Conservation (phyloP, 2,329 filamentous ascomycete genomes). For the Balansia obtecta region DNA sequence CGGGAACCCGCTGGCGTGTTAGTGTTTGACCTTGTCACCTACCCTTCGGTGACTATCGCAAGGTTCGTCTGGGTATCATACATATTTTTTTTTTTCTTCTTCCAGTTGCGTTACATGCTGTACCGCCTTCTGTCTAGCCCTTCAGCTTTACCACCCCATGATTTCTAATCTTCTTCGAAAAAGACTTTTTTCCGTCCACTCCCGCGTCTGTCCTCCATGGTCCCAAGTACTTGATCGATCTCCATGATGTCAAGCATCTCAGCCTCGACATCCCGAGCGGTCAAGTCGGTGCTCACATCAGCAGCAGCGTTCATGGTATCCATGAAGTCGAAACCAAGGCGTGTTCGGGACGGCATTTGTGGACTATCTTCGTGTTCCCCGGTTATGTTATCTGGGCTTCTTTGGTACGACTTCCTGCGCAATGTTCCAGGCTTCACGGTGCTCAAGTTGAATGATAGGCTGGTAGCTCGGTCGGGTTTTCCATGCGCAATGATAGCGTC, state of each 20-base stretch:
- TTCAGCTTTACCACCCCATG: slow-evolving; percentile 9
- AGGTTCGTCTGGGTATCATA: slow-evolving; percentile 10
- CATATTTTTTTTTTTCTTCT: no score
- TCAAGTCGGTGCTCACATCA: slow-evolving; percentile 36
- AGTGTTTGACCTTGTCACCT: no score
- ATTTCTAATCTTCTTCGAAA: slow-evolving; percentile 29
- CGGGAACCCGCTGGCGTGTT: background rate
- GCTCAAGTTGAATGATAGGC: slow-evolving; percentile 38
- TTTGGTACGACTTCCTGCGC: slow-evolving; percentile 17
- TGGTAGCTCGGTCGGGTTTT: slow-evolving; percentile 24
- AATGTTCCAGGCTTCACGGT: slow-evolving; percentile 28
- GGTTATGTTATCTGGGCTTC: slow-evolving; percentile 13
- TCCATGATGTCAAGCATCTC: slow-evolving; percentile 55
- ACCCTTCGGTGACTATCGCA: background rate
- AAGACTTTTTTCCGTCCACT: slow-evolving; percentile 39
- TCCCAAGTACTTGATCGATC: slow-evolving; percentile 47
- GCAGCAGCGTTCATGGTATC: slow-evolving; percentile 40
- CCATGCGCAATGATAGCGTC: slow-evolving; percentile 45
- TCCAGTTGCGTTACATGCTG: background rate
- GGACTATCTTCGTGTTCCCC: slow-evolving; percentile 12
- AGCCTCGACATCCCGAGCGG: slow-evolving; percentile 40
- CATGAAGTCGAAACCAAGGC: slow-evolving; percentile 36
- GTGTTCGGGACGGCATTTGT: slow-evolving; percentile 17
- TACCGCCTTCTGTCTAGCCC: slow-evolving; percentile 11
- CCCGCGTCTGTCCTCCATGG: slow-evolving; percentile 37